A percentile compares a stretch with the other conserved stretches of the same genome.
Evolutionary conservation across 1,284 basidiomycete species (phyloP).

Genomic region (Inonotus hispidus): DNA sequence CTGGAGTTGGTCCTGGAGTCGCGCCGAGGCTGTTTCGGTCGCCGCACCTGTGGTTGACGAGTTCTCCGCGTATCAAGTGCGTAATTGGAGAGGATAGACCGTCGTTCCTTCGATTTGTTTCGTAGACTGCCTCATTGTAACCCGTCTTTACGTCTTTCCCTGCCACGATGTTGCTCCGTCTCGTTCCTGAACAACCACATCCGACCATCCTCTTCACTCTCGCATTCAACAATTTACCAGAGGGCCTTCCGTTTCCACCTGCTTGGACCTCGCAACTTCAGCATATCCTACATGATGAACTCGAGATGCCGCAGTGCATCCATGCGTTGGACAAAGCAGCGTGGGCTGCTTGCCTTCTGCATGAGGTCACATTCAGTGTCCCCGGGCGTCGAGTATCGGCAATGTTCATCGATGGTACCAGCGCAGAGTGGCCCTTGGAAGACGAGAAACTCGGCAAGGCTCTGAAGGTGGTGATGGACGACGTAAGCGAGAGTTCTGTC

Average conservation of each 20-base stretch:
- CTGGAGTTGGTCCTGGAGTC: not conserved
- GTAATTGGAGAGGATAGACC: not conserved
- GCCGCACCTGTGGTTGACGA: not conserved
- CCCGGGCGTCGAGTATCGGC: constrained; percentile 40
- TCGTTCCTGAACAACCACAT: constrained; percentile 48
- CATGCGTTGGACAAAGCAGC: constrained; percentile 64
- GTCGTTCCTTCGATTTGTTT: not conserved
- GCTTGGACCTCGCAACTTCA: constrained; percentile 55
- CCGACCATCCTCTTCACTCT: constrained; percentile 71
- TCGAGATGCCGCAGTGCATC: constrained; percentile 50
- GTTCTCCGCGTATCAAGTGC: not conserved
- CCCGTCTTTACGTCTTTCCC: not conserved
- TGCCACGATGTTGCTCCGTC: constrained; percentile 60
- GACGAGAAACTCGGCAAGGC: constrained; percentile 35
- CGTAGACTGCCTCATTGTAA: not conserved
- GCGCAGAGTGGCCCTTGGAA: constrained; percentile 40
- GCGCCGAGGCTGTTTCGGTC: not conserved
- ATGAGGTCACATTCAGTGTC: constrained; percentile 58
- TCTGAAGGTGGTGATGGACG: constrained; percentile 45
- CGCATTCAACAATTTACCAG: constrained; percentile 50
- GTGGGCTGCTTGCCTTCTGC: constrained; percentile 48
- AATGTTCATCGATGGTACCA: constrained; percentile 50
- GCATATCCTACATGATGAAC: constrained; percentile 45
- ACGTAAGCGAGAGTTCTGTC: constrained; percentile 44
- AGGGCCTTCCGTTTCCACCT: constrained; percentile 40